A percentile compares a stretch with the other conserved stretches of the same genome.
These are phyloP conservation scores for Quercus parvula DNA, from an alignment of 306 rosid genomes.

Conservation along the genomic window DNA sequence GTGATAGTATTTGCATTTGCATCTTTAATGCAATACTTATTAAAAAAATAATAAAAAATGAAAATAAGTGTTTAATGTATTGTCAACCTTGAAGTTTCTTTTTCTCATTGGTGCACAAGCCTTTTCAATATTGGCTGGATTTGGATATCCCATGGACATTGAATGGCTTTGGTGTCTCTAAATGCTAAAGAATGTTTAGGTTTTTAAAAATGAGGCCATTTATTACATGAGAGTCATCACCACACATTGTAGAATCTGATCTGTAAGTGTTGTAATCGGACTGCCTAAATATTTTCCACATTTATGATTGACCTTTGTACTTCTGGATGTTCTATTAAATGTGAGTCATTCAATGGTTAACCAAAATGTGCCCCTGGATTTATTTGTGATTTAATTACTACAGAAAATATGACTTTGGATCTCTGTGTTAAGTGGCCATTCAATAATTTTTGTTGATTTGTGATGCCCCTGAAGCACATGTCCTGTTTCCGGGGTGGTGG, in stretches of 20 bases:
- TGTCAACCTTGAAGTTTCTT: background rate
- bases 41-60: background rate
- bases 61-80: background rate
- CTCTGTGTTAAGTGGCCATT: no score
- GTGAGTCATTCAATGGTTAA: background rate
- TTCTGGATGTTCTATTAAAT: background rate
- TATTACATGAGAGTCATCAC: background rate
- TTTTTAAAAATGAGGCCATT: constrained; percentile 1
- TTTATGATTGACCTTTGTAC: background rate
- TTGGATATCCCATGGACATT: background rate
- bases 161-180: constrained; percentile 8
- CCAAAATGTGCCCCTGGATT: background rate
- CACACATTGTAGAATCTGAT: constrained; percentile 11
- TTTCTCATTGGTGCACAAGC: constrained; percentile 1
- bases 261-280: background rate
- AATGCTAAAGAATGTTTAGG: constrained; percentile 7
- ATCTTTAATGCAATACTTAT: background rate
- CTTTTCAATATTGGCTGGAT: background rate
- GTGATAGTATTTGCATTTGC: background rate
- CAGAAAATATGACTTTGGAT: background rate
- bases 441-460: no score
- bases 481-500: no score
- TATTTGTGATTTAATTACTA: background rate
- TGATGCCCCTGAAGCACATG: no score
- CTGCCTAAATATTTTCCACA: background rate